Percentiles rank a stretch among this genome's conserved stretches.
phyloP scores from a whole-genome alignment of 768 basidiomycete species.

The Lentinula detonsa region DNA sequence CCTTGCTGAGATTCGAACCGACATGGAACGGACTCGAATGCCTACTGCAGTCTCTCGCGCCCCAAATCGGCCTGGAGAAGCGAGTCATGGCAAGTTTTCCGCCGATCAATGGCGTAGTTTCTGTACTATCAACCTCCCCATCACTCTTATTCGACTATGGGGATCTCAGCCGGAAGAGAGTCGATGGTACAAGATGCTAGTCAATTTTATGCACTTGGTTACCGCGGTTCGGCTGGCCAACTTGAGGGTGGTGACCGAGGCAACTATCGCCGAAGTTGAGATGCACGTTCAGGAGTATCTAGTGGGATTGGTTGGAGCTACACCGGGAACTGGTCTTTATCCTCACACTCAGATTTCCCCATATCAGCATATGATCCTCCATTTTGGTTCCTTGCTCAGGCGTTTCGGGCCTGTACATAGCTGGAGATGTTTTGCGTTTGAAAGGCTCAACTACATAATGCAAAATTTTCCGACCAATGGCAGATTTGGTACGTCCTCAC shows the following conservation, averaged over 20 bases:
- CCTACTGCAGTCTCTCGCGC: slow-evolving; percentile 20
- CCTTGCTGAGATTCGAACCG: slow-evolving; percentile 15
- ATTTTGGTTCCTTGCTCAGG: slow-evolving; percentile 22
- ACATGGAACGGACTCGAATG: slow-evolving; percentile 15
- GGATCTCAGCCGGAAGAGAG: slow-evolving; percentile 7
- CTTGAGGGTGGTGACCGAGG: slow-evolving; percentile 13
- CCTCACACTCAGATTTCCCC: slow-evolving; percentile 20
- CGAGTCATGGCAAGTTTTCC: slow-evolving; percentile 2
- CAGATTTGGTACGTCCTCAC: too few species aligned
- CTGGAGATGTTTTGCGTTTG: slow-evolving; percentile 23
- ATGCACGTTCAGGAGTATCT: slow-evolving; percentile 26
- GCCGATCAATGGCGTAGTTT: slow-evolving; percentile 26
- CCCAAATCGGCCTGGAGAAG: slow-evolving; percentile 15
- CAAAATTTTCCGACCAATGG: too few species aligned
- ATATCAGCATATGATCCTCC: slow-evolving; percentile 36
- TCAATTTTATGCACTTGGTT: slow-evolving; percentile 29
- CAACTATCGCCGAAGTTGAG: slow-evolving; percentile 19
- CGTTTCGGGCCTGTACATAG: slow-evolving; percentile 28
- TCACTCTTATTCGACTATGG: slow-evolving; percentile 30
- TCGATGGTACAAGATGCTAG: slow-evolving; percentile 13
- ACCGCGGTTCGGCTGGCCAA: slow-evolving; percentile 24
- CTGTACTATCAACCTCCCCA: slow-evolving; percentile 7
- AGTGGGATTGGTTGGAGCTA: slow-evolving; percentile 7
- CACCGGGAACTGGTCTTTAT: slow-evolving; percentile 17
- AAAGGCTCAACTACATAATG: too few species aligned